A percentile compares a stretch with the other conserved stretches of the same genome.
phyloP scores from a whole-genome alignment of 1,139 yeast genomes.

The Trichomonascaceae sp. region DNA sequence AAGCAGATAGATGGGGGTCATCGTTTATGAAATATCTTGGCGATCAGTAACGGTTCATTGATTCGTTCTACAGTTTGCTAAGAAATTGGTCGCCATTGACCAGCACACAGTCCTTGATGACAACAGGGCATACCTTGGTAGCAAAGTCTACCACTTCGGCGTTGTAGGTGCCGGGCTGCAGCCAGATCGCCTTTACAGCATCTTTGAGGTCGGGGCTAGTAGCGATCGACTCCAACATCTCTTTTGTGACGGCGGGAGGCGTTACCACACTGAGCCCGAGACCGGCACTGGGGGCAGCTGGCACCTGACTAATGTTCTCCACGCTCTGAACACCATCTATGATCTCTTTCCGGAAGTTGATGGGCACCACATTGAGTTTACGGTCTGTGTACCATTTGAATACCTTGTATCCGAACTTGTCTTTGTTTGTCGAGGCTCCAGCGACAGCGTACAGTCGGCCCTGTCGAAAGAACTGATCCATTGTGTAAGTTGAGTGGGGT shows the following conservation, averaged over 20 bases:
- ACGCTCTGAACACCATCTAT: constrained; percentile 37
- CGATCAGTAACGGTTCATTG: no score
- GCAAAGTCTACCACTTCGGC: constrained; percentile 37
- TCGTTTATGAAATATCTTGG: constrained; percentile 3
- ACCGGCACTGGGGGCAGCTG: constrained; percentile 16
- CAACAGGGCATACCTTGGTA: constrained; percentile 26
- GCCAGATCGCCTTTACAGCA: constrained; percentile 52
- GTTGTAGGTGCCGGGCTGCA: constrained; percentile 71
- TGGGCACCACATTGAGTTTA: constrained; percentile 47
- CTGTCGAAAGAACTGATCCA: constrained; percentile 37
- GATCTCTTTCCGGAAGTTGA: constrained; percentile 41
- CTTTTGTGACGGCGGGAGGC: constrained; percentile 49
- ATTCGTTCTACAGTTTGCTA: constrained; percentile 15
- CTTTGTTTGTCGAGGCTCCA: constrained; percentile 57
- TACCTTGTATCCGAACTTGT: constrained; percentile 62
- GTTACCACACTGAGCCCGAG: constrained; percentile 41
- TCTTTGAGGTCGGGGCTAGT: constrained; percentile 5
- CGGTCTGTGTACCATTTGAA: constrained; percentile 53
- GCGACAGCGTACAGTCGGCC: constrained; percentile 48
- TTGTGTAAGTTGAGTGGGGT: no score
- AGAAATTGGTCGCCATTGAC: constrained; percentile 55
- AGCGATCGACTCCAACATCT: constrained; percentile 33
- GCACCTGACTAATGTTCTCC: constrained; percentile 27
- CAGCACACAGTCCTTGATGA: constrained; percentile 55
- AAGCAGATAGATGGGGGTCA: background rate